Evolutionary conservation across 768 basidiomycete genomes (phyloP), one percentile per base, ranked within the genome.

Genomic region (Pisolithus orientalis): DNA sequence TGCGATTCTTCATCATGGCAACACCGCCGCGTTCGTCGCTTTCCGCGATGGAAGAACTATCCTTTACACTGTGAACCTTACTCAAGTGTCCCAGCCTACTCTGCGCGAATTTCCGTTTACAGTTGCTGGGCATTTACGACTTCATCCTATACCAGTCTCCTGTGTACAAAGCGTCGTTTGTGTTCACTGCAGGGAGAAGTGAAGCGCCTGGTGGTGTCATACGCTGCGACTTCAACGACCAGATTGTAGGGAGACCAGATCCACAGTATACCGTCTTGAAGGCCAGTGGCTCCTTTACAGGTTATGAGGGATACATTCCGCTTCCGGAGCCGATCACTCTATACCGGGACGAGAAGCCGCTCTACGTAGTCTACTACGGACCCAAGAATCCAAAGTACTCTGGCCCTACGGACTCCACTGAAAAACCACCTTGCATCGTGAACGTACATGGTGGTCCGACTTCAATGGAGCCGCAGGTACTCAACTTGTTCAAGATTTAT

Each of bases 391-490:
- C 82, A 0, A 63, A 72, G 0, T 89, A 81, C 62, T 52, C 62
- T 1, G 82, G 77, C 0, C 65, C 72, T 5, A 75, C 64, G 39
- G 74, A 34, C 34, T 11, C 34, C 13, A 34, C 68, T 5, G 83
- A 86, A 62, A 75, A 72, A 45, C 89, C 88, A 0, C 89, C 89
- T 2, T 81, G 80, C 45, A 70, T 89, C 9, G 61, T 87, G 1
- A 59, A 70, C 28, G 76, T 80, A 1, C 89, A 90, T 55, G 89
- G 88, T 1, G 87, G 89, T 0, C 89, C 88, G 0, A 89, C 86
- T 0, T 63, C 53, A 0, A 60, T 72, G 8, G 69, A 72, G 2
- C 17, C 53, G 1, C 80, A 83, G 46, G 75, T 70, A 0, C 62
- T 90, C 25, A 65, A 67, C 24, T 80, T 80, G 79, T 61, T 54